These are phyloP conservation scores for Collariella sp. DNA, from an alignment of 495 filamentous ascomycete species.

Conservation along the genomic window DNA sequence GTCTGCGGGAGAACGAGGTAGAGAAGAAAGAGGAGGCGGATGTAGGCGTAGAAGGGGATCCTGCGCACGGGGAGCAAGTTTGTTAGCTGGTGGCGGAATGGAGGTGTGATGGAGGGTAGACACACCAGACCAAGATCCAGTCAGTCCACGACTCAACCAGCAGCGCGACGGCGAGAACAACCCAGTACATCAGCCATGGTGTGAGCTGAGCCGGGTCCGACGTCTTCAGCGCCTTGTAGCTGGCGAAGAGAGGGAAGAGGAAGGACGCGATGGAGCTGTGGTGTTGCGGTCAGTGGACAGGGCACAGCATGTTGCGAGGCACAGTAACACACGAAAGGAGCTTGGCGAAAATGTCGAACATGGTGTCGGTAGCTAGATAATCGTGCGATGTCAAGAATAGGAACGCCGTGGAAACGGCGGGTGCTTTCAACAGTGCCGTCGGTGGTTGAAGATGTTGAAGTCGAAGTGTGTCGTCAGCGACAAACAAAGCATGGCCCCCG, in stretches of 20 bases:
- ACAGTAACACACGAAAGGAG: conserved; percentile 60
- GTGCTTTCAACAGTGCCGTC: neutral
- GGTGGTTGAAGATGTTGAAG: neutral
- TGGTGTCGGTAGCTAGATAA: conserved; percentile 36
- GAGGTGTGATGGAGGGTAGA: neutral
- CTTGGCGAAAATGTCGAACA: conserved; percentile 78
- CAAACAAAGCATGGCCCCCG: too few species aligned
- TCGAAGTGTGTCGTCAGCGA: too few species aligned
- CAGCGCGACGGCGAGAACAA: conserved; percentile 72
- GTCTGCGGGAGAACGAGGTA: conserved; percentile 98
- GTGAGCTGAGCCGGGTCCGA: conserved; percentile 82
- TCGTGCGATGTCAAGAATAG: neutral
- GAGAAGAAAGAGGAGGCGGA: conserved; percentile 77
- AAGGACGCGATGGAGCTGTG: conserved; percentile 77
- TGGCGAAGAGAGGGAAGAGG: conserved; percentile 92
- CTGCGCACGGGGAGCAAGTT: conserved; percentile 32
- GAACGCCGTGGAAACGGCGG: neutral
- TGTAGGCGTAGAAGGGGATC: conserved; percentile 91
- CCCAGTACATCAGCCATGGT: conserved; percentile 99
- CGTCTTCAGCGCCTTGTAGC: conserved; percentile 94
- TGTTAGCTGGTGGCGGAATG: neutral
- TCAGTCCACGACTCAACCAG: conserved; percentile 80
- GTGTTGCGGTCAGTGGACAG: conserved; percentile 9
- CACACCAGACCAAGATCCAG: conserved; percentile 75
- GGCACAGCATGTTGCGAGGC: neutral